Base-by-base conservation (phyloP, 2,329 filamentous ascomycete species). In the Cercospora nicotianae region DNA sequence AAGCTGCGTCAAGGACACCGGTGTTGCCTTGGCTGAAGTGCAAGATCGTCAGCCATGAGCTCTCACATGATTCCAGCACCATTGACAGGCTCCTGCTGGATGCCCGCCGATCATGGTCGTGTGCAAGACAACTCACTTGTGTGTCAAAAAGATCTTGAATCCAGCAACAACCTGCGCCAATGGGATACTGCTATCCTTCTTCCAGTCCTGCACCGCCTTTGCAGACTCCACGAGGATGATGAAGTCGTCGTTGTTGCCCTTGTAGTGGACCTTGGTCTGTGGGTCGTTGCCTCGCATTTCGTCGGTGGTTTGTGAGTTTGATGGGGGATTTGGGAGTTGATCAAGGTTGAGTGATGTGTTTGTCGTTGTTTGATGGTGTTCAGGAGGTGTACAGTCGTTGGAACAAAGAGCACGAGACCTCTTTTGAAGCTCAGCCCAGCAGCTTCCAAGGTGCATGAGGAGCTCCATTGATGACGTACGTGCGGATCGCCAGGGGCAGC, bases 131-230 rank as follows among this genome's bases (percentile, higher is more conserved):
- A 71, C 91, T 83, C 86, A 97, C 94, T 90, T 91, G 84, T 96
- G 91, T 39, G 93, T 96, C 53, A 91, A 84, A 77, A 97, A 96
- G 77, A 99, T 85, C 86, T 96, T 92, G 86, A 92, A 98, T 7
- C 91, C 86, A 67, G 90, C 92, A 65, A 98, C 87, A 66, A 99
- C 94, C 76, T 97, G 89, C 1, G 91, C 87, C 59, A 98, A 83
- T 42, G 95, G 91, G 31, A 95, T 83, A 31, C 87, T 89, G 78
- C 87, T 89, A 84, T 98, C 94, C 4, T 79, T 83, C 84, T 89
- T 88, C 94, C 94, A 98, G 80, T 94, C 89, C 81, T 91, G 84
- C 76, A 92, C 89, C 60, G 86, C 84, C 69, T 91, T 79, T 16
- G 81, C 77, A 69, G 83, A 85, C 63, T 90, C 88, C 67, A 88